Evolutionary conservation across 2,329 filamentous ascomycete species (phyloP), one percentile per base, ranked within the genome.

Genomic region (Beauveria scarabaeidicola): DNA sequence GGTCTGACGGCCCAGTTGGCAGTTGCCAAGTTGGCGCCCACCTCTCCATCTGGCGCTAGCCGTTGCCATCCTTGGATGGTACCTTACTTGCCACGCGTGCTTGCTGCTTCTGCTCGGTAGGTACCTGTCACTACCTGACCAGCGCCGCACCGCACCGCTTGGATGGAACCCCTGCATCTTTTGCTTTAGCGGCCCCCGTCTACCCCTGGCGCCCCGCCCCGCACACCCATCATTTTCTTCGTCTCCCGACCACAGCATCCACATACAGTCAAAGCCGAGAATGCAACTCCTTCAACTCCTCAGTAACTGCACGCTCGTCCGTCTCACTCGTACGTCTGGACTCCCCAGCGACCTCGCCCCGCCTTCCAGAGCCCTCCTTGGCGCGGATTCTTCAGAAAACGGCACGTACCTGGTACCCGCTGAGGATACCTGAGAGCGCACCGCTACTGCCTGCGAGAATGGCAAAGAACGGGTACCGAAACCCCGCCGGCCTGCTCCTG

Each of bases 341-440:
- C 43, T 21, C 43, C 21, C 43, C 32, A 46, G 27, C 19, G 5
- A 27, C 21, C 21, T 11, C 15, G 53, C 46, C 53, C 53, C 43
- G 29, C 53, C 53, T 56, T 46, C 27, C n/a, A 47, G 41, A 54
- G 52, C 52, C 32, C 52, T 54, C 25, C 52, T 44, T 54, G 52
- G 52, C 40, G 38, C 17, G 23, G 5, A 41, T n/a, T 27, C 9
- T 36, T 36, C 1, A 36, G 13, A 15, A 36, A 36, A 36, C 15
- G 32, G 32, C 32, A 36, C 40, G 40, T 41, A 41, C 40, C 8
- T 19, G 9, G 40, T 41, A n/a, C 15, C n/a, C 40, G 40, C 40
- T 46, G 43, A 23, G 43, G 7, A 46, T 46, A 17, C 21, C 13
- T 23, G 43, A 21, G 19, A 23, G 11, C 4, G 43, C 43, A 46